Base-by-base conservation (phyloP, 306 rosid genomes). In the Hylodesmum podocarpum region DNA sequence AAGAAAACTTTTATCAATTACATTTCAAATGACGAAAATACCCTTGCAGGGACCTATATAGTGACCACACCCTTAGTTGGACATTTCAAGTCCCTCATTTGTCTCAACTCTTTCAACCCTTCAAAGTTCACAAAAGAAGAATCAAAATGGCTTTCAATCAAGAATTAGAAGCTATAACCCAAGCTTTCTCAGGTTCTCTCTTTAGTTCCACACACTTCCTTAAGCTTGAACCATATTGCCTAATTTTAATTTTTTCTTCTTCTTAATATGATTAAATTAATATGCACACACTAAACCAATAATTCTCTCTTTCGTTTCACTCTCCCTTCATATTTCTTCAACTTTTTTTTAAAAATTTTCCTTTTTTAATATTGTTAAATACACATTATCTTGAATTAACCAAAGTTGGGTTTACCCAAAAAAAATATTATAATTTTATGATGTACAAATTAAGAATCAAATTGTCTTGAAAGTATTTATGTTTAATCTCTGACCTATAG, bases 121-220 rank as follows among this genome's bases (percentile, higher is more conserved):
- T 75, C 49, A 16, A 18, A 59, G 14, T 41, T 28, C n/a, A 13
- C 50, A 22, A 39, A 50, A 66, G 7, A 7, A 47, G 2, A 25
- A 16, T 64, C 10, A 59, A 4, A 66, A 91, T 91, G 97, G 86
- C 93, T 70, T 76, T 76, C 79, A 41, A 82, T 62, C 87, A 80
- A 80, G 94, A 86, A 8, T 14, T 92, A 43, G 88, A 88, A 79
- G 83, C 85, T 80, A 74, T 92, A 77, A 87, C 81, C 79, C 75
- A 81, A 36, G 98, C 99, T 70, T 86, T 95, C 83, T 84, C 97
- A 89, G 99, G 99, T 95, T 73, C 79, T 47, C 31, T 33, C 39
- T 14, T 69, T 13, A 37, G 9, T 28, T 8, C 22, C 70, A 25
- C 70, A 25, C 34, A 12, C 14, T 44, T 33, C 14, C 12, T 37